Conservation (phyloP, 2,329 filamentous ascomycete genomes). For the Fusarium palustre region DNA sequence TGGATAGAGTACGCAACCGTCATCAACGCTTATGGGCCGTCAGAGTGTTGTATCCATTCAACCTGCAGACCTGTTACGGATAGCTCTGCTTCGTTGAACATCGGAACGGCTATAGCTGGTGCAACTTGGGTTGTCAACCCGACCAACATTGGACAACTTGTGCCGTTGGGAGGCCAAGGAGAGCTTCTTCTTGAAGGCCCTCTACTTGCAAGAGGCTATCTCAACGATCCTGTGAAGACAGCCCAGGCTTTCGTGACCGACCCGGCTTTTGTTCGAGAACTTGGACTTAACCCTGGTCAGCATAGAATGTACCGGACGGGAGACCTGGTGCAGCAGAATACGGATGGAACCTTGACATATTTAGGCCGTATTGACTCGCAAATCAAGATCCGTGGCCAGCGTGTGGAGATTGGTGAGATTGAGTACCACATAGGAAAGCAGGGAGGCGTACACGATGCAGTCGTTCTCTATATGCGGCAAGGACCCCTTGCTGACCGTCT, state of each 20-base stretch:
- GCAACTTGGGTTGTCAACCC: constrained; percentile 1
- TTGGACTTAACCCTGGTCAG: background rate
- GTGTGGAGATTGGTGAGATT: constrained; percentile 6
- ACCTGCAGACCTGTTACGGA: constrained; percentile 3
- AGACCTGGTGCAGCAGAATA: constrained; percentile 5
- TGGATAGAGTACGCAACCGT: constrained; percentile 4
- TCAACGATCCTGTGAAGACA: constrained; percentile 1
- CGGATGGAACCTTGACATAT: background rate
- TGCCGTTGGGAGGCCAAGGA: constrained; percentile 1
- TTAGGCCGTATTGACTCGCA: constrained; percentile 4
- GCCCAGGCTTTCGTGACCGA: background rate
- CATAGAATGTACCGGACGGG: constrained; percentile 6
- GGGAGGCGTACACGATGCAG: background rate
- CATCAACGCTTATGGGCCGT: background rate
- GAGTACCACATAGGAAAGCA: constrained; percentile 8
- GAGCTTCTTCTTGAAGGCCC: constrained; percentile 8
- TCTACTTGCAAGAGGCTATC: constrained; percentile 7
- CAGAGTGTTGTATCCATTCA: constrained; percentile 8
- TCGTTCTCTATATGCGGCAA: constrained; percentile 3
- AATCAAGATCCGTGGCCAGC: constrained; percentile 8
- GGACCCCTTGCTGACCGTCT: constrained; percentile 2
- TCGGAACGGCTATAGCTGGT: constrained; percentile 2
- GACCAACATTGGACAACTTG: background rate
- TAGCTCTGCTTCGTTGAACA: background rate
- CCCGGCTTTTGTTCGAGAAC: constrained; percentile 5